Percentiles rank a stretch among this genome's conserved stretches.
Evolutionary conservation across 2,329 filamentous ascomycete species (phyloP).

Genomic region (Ascomycota sp.): DNA sequence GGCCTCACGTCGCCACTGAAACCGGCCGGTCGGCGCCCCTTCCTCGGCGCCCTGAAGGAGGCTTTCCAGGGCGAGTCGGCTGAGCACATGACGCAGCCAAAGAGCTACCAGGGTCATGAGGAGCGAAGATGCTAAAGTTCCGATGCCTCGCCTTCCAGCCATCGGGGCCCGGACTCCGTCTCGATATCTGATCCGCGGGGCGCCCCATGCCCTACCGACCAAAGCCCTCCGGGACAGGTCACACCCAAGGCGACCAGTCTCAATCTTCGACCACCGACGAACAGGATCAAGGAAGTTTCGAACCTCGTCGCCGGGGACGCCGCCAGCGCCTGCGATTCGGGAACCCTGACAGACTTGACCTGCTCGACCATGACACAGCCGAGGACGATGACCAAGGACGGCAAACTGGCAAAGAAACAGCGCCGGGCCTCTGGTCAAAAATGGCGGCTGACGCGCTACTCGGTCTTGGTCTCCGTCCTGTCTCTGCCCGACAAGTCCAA

Average conservation of each 20-base stretch:
- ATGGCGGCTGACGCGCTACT: conserved; percentile 71
- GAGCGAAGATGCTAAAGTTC: conserved; percentile 13
- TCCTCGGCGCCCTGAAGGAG: conserved; percentile 38
- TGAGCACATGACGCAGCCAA: conserved; percentile 21
- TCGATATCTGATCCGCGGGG: conserved; percentile 1
- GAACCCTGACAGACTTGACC: conserved; percentile 24
- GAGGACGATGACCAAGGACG: conserved; percentile 26
- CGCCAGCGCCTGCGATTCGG: conserved; percentile 24
- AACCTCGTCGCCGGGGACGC: conserved; percentile 34
- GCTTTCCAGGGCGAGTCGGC: conserved; percentile 42
- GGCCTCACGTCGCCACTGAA: conserved; percentile 27
- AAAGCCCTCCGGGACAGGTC: background rate
- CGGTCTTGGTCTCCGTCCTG: conserved; percentile 81
- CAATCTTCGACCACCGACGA: conserved; percentile 27
- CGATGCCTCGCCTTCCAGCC: conserved; percentile 7
- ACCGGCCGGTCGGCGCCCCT: conserved; percentile 23
- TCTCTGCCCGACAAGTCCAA: conserved; percentile 44
- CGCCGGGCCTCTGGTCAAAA: conserved; percentile 37
- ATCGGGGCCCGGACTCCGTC: conserved; percentile 3
- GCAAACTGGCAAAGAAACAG: conserved; percentile 16
- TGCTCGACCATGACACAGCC: conserved; percentile 33
- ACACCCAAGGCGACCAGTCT: conserved; percentile 11
- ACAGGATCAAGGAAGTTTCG: conserved; percentile 32
- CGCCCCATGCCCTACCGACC: background rate
- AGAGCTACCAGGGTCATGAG: conserved; percentile 27